These are phyloP conservation scores for Fusarium sp. DNA, from an alignment of 2,329 filamentous ascomycete genomes.

Conservation along the genomic window DNA sequence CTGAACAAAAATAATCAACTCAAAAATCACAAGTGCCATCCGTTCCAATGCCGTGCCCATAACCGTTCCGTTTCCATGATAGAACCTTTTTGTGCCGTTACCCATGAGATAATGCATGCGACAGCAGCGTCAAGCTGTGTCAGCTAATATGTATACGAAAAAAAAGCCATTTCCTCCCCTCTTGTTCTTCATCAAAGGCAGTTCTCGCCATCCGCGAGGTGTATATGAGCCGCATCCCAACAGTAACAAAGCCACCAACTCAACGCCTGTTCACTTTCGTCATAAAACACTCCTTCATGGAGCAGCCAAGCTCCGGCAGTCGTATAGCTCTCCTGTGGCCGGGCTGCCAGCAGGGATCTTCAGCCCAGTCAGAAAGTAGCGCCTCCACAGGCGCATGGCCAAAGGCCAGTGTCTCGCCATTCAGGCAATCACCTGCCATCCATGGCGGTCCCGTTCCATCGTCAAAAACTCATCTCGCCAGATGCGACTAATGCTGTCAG, in stretches of 20 bases:
- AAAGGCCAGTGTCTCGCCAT: slow-evolving; percentile 32
- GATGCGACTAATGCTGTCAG: slow-evolving; percentile 30
- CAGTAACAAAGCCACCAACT: slow-evolving; percentile 11
- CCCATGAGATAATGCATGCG: slow-evolving; percentile 47
- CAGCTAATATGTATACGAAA: slow-evolving; percentile 45
- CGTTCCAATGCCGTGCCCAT: slow-evolving; percentile 40
- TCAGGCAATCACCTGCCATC: slow-evolving; percentile 21
- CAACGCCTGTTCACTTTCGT: slow-evolving; percentile 29
- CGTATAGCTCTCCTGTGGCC: slow-evolving; percentile 35
- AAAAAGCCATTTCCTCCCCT: slow-evolving; percentile 37
- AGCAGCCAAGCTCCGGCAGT: slow-evolving; percentile 31
- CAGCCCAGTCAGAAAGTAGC: slow-evolving; percentile 49
- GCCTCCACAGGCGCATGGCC: slow-evolving; percentile 39
- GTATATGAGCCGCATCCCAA: slow-evolving; percentile 31
- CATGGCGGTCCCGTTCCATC: slow-evolving; percentile 34
- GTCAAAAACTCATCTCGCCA: slow-evolving; percentile 28
- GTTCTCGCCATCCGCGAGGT: slow-evolving; percentile 33
- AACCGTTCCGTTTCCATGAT: slow-evolving; percentile 39
- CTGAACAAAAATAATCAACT: slow-evolving; percentile 9
- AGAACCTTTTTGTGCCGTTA: slow-evolving; percentile 48
- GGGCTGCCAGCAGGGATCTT: slow-evolving; percentile 42
- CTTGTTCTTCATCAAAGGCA: slow-evolving; percentile 11
- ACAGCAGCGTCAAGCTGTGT: slow-evolving; percentile 46
- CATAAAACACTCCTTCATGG: slow-evolving; percentile 33
- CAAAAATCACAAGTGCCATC: slow-evolving; percentile 19